Conservation (phyloP, 2,329 filamentous ascomycete genomes). For the Thelonectria olida region DNA sequence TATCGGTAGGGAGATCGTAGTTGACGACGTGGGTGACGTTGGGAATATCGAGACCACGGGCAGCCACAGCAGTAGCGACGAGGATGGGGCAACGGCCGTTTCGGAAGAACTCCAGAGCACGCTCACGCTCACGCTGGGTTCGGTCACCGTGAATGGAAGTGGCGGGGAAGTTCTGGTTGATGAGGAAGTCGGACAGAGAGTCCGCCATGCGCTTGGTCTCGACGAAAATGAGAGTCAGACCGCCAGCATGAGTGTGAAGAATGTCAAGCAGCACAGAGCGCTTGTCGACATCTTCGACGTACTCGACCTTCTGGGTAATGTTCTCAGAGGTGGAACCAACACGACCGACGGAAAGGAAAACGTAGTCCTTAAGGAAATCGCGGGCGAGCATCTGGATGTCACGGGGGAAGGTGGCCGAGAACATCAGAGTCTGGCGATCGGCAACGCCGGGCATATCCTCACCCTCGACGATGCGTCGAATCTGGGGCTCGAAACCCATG, state of each 20-base stretch:
- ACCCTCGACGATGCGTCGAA: conserved; percentile 96
- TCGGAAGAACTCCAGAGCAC: conserved; percentile 96
- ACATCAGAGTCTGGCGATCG: conserved; percentile 98
- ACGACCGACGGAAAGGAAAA: conserved; percentile 98
- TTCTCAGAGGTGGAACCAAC: conserved; percentile 99
- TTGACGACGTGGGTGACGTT: conserved; percentile 98
- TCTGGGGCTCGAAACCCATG: conserved; percentile 99
- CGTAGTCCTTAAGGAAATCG: conserved; percentile 98
- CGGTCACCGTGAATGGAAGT: conserved; percentile 99
- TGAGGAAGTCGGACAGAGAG: conserved; percentile 95
- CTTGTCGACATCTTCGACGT: conserved; percentile 97
- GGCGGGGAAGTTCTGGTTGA: conserved; percentile 98
- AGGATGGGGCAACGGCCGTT: conserved; percentile 95
- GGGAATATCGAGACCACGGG: conserved; percentile 89
- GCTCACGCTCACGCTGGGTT: conserved; percentile 98
- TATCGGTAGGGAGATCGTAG: conserved; percentile 98
- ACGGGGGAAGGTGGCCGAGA: conserved; percentile 98
- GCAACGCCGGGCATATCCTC: conserved; percentile 94
- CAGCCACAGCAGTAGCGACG: conserved; percentile 95
- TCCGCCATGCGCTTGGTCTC: conserved; percentile 99
- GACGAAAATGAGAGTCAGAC: conserved; percentile 96
- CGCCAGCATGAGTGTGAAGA: conserved; percentile 89
- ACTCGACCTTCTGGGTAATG: conserved; percentile 98
- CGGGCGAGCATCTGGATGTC: conserved; percentile 99
- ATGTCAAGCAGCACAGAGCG: conserved; percentile 97